Conservation (phyloP, 2,329 filamentous ascomycete species). For the Dactylellina leptospora region DNA sequence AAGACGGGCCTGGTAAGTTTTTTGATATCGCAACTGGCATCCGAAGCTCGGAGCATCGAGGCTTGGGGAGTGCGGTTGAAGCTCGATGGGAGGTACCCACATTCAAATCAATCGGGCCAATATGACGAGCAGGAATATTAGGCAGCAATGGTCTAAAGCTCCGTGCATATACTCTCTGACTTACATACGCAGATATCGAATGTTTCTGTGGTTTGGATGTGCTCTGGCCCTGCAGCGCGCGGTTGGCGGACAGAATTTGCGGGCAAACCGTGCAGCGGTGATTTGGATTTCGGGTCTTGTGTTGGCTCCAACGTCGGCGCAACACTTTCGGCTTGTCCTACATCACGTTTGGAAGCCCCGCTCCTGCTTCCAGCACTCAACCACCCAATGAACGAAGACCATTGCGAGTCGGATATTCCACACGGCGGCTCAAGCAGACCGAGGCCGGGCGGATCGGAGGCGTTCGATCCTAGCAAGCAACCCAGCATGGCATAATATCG, state of each 20-base stretch:
- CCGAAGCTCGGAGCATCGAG: conserved; percentile 14
- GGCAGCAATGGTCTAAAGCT: conserved; percentile 40
- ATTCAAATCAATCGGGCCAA: conserved; percentile 27
- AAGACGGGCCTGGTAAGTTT: too few relatives aligned
- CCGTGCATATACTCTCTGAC: conserved; percentile 12
- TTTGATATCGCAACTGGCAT: not conserved
- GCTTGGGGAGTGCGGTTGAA: not conserved
- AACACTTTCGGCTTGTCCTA: not conserved
- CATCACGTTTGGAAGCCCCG: not conserved
- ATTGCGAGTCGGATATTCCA: not conserved
- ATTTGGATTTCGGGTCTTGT: not conserved
- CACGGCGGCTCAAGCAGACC: conserved; percentile 1
- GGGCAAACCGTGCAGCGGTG: not conserved
- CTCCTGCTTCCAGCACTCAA: not conserved
- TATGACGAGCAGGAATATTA: conserved; percentile 22
- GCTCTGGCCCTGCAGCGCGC: not conserved
- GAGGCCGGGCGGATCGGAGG: conserved; percentile 51
- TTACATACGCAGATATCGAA: conserved; percentile 12
- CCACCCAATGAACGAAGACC: not conserved
- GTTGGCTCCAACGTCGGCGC: conserved; percentile 8
- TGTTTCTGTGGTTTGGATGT: conserved; percentile 11
- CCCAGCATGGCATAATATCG: conserved; percentile 40
- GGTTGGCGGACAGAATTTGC: conserved; percentile 3
- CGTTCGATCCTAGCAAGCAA: conserved; percentile 47
- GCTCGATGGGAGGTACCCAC: conserved; percentile 38